Evolutionary conservation across 2,329 filamentous ascomycete species (phyloP), one percentile per base, ranked within the genome.

Genomic region (Colletotrichum karsti): DNA sequence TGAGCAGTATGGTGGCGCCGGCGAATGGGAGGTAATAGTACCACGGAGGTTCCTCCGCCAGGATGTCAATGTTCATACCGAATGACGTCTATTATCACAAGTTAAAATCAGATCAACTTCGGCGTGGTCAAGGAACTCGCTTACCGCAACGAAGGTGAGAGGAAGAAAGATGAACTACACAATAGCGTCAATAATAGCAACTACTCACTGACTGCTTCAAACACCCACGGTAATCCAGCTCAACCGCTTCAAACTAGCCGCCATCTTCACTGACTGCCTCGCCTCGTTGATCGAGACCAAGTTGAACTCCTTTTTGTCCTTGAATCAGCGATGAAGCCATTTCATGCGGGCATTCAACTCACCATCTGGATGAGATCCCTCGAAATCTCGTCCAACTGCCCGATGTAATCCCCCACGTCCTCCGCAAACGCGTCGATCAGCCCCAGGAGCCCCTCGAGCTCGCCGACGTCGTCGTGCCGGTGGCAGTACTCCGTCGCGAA

Each of bases 401-500:
- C 13, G n/a, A 50, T 50, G 0, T 50, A 50, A 15, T 13, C 28
- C 1, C 46, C 24, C n/a, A 50, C 46, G 12, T 50, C 46, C 1
- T 50, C 46, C 7, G 46, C 28, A 2, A 50, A 50, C 1, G 46
- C 2, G 0, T 50, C 46, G 1, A 50, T 20, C 22, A 28, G 46
- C 46, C 9, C 28, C 8, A 50, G 46, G 28, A 50, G 46, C 3
- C 46, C 46, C 1, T 50, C 46, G 28, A 50, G 46, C 13, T 50
- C 46, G 26, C 24, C 26, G 12, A 50, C 46, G 7, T 50, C 46
- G 5, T 50, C 46, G 2, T 50, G 46, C 4, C 46, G 46, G 4
- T 50, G 26, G 4, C 46, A 50, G 46, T 50, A 33, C n/a, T 50
- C 46, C n/a, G 46, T 30, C 46, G 46, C 46, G 8, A 50, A 50